Conservation (phyloP, 1,284 basidiomycete species). For the Fomes fomentarius region DNA sequence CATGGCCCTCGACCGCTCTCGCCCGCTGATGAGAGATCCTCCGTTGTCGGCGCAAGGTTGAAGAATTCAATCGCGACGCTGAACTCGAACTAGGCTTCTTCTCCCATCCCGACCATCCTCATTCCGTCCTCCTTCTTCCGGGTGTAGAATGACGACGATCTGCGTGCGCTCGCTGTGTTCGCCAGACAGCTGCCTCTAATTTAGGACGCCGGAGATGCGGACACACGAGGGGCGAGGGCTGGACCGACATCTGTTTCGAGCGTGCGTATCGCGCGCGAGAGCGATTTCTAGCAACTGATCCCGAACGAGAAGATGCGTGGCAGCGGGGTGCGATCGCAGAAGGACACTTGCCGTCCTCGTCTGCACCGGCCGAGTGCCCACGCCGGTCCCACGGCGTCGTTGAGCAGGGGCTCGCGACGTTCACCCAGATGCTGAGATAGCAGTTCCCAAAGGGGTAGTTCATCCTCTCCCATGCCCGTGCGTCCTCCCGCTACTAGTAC, state of each 20-base stretch:
- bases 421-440: too few species aligned
- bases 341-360: conserved; percentile 14
- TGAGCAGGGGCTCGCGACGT: too few species aligned
- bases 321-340: conserved; percentile 11
- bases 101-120: conserved; percentile 5
- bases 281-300: conserved; percentile 9
- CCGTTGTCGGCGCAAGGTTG: too few species aligned
- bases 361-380: conserved; percentile 4
- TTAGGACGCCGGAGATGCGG: conserved; percentile 4
- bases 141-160: conserved; percentile 22
- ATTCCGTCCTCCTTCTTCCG: background rate
- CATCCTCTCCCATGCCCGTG: too few species aligned
- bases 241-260: conserved; percentile 6
- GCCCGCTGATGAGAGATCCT: conserved; percentile 14
- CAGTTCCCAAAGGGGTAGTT: too few species aligned
- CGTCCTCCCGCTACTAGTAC: too few species aligned
- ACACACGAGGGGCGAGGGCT: conserved; percentile 6
- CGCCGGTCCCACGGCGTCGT: background rate
- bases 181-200: background rate
- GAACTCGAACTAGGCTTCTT: too few species aligned
- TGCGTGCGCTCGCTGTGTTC: background rate
- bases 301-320: conserved; percentile 8
- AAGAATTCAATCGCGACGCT: too few species aligned
- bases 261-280: conserved; percentile 4
- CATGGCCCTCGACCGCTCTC: conserved; percentile 10